Evolutionary conservation across 805 yeast genomes (phyloP).

Genomic region (Kuraishia hungarica): DNA sequence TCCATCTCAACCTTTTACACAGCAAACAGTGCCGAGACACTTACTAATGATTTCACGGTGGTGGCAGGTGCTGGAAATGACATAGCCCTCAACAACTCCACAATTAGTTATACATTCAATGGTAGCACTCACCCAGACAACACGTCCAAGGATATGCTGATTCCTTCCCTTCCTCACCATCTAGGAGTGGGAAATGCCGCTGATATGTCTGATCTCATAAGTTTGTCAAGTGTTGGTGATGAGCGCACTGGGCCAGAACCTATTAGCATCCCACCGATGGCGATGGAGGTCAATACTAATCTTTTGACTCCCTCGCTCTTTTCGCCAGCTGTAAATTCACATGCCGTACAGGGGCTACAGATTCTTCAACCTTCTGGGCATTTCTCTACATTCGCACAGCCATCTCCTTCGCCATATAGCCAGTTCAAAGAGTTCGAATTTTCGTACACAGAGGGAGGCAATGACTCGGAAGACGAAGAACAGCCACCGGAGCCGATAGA

Average conservation of each 20-base stretch:
- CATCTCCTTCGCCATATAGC: neutral
- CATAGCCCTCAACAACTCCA: neutral
- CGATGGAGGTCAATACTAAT: neutral
- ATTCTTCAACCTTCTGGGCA: conserved; percentile 1
- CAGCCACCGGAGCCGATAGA: neutral
- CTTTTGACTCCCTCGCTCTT: conserved; percentile 19
- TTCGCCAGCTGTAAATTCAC: conserved; percentile 18
- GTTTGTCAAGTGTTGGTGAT: neutral
- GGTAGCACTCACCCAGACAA: neutral
- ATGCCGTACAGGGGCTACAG: neutral
- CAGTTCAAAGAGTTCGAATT: neutral
- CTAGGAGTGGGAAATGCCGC: neutral
- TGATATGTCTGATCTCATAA: conserved; percentile 1
- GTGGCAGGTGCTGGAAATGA: neutral
- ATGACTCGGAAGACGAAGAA: neutral
- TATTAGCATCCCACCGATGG: neutral
- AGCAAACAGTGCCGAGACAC: conserved; percentile 7
- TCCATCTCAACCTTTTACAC: conserved; percentile 22
- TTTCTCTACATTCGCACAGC: neutral
- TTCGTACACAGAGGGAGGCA: neutral
- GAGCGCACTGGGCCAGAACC: neutral
- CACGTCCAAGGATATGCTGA: neutral
- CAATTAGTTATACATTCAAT: neutral
- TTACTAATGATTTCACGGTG: neutral
- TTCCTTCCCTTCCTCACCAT: neutral